These are phyloP conservation scores for Silybum marianum DNA, from an alignment of 129 eudicot species.

Conservation along the genomic window DNA sequence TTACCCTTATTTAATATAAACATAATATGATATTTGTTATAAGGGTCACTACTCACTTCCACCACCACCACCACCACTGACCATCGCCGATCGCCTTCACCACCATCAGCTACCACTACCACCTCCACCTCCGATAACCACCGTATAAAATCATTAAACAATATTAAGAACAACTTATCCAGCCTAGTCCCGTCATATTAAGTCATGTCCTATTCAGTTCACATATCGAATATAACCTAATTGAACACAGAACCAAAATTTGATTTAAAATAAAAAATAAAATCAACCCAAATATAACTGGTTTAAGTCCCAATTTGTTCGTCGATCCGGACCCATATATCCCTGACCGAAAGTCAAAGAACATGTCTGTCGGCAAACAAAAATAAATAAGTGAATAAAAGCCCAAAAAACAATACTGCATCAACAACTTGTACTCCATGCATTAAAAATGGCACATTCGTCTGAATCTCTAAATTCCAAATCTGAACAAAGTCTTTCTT, in stretches of 20 bases:
- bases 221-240: too few species aligned
- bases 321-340: not conserved
- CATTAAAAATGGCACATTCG: not conserved
- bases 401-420: not conserved
- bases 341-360: not conserved
- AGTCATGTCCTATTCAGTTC: too few species aligned
- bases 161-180: not conserved
- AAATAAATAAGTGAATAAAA: too few species aligned
- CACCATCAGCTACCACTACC: too few species aligned
- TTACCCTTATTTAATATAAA: too few species aligned
- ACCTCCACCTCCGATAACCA: not conserved
- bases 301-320: not conserved
- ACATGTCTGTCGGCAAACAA: not conserved
- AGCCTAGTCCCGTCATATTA: not conserved
- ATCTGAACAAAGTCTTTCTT: not conserved
- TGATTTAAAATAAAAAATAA: too few species aligned
- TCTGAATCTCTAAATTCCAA: not conserved
- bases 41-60: not conserved
- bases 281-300: too few species aligned
- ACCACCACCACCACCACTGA: too few species aligned
- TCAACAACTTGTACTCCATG: not conserved
- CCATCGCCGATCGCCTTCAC: too few species aligned
- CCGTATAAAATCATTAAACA: not conserved
- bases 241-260: too few species aligned
- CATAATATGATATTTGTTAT: too few species aligned